Conservation (phyloP, 805 yeast genomes). For the Ogataea neopini region DNA sequence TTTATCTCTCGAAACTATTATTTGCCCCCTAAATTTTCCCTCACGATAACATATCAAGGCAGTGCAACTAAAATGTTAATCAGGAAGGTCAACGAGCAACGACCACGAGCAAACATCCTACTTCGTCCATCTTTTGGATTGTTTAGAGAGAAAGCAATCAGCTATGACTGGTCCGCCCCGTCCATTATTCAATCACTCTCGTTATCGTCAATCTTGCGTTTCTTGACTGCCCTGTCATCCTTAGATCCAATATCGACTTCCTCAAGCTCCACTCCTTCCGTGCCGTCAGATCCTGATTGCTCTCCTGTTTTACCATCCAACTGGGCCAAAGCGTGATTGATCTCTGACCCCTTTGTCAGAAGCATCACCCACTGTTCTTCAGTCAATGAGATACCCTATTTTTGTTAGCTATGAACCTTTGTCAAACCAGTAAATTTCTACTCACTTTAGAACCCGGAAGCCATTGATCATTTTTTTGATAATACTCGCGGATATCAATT, state of each 20-base stretch:
- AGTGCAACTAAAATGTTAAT: neutral
- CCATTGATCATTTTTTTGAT: slow-evolving; percentile 55
- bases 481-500: slow-evolving; percentile 85
- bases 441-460: slow-evolving; percentile 78
- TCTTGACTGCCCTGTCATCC: slow-evolving; percentile 11
- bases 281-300: slow-evolving; percentile 18
- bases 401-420: slow-evolving; percentile 13
- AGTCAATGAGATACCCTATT: slow-evolving; percentile 56
- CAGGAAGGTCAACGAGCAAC: neutral
- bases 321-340: slow-evolving; percentile 49
- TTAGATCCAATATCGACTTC: slow-evolving; percentile 17
- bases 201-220: slow-evolving; percentile 8
- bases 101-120: too few species aligned
- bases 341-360: slow-evolving; percentile 46
- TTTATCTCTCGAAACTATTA: neutral
- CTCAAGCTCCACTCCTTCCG: slow-evolving; percentile 24
- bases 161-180: too few species aligned
- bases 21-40: neutral
- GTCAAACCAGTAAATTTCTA: too few species aligned
- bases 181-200: neutral
- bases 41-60: slow-evolving; percentile 2
- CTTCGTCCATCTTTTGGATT: too few species aligned
- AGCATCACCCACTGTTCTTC: slow-evolving; percentile 55
- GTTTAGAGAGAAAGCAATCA: too few species aligned
- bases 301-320: slow-evolving; percentile 16